Evolutionary conservation across 1,139 yeast species (phyloP).

Genomic region (Suhomyces bokatorum): DNA sequence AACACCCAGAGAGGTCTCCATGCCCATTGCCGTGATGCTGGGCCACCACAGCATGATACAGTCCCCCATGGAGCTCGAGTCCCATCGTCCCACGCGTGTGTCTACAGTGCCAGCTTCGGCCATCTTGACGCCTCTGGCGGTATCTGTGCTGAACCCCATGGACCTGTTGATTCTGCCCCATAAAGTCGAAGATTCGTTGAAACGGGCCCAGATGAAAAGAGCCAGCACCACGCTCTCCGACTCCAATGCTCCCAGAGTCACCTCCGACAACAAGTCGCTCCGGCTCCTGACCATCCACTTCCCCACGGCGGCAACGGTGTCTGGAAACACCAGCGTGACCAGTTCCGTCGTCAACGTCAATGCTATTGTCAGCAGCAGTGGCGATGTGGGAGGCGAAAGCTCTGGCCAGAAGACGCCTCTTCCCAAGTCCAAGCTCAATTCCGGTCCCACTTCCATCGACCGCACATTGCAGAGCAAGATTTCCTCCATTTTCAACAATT

Average conservation of each 20-base stretch:
- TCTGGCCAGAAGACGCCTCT: background rate
- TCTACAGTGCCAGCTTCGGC: background rate
- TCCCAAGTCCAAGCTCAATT: background rate
- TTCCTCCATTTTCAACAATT: conserved; percentile 44
- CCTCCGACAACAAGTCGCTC: conserved; percentile 34
- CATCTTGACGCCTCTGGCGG: background rate
- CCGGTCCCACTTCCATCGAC: conserved; percentile 6
- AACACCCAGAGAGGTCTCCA: background rate
- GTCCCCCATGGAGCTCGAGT: conserved; percentile 1
- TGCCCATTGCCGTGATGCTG: background rate
- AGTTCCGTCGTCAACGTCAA: conserved; percentile 37
- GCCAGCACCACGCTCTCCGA: background rate
- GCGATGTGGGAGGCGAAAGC: background rate
- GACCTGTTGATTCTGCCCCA: background rate
- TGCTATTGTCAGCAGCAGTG: conserved; percentile 18
- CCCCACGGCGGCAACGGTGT: conserved; percentile 18
- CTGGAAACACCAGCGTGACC: conserved; percentile 24
- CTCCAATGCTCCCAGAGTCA: conserved; percentile 26
- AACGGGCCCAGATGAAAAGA: background rate
- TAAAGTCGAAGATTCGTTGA: background rate
- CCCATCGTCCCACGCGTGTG: background rate
- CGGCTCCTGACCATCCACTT: conserved; percentile 28
- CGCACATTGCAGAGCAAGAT: conserved; percentile 26
- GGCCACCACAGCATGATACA: background rate
- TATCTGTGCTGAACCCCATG: background rate